Base-by-base conservation (phyloP, 345 rosid genomes). In the Sonneratia caseolaris region DNA sequence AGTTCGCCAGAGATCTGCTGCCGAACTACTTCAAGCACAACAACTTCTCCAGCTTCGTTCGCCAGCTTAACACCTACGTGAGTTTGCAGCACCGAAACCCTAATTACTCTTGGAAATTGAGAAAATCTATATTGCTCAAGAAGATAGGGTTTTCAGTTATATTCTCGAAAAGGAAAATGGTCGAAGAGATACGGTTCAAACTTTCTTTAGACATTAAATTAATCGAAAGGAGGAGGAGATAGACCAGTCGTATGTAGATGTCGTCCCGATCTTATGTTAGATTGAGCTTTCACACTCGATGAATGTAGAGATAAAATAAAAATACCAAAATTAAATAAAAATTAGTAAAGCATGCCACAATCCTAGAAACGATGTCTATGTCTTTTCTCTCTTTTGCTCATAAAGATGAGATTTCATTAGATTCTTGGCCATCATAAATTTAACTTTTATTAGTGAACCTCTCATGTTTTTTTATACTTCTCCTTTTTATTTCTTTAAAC, bases 31-130 rank as follows among this genome's bases (percentile, higher is more conserved):
- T 93, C 84, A 91, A 93, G 83, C 97, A 93, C 83, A 93, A 91
- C 83, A 93, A 91, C 81, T 93, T 93, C 90, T 93, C 98, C 57
- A 89, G 96, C 78, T 93, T 93, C 68, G 98, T 93, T 82, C 82
- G 97, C n/a, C 98, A 93, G 68, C 97, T 93, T 77, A 93, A 93
- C 71, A 93, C 98, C 75, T 93, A 93, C 76, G 98, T 93, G 89
- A 49, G 80, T 64, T 27, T 32, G 43, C 43, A 4, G 43, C 43
- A 40, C 43, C 18, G 8, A 66, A 66, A 14, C 14, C 16, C 37
- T 66, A 5, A 36, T 66, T 38, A 22, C n/a, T 38, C n/a, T 22
- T 5, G 32, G 18, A 5, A 64, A 64, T 4, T 40, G 43, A 40
- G 43, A 40, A 40, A 40, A 40, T 40, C 5, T 27, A 27, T 27